Conservation (phyloP, 192 early-diverging fungal genomes). For the Backusella tuberculispora region DNA sequence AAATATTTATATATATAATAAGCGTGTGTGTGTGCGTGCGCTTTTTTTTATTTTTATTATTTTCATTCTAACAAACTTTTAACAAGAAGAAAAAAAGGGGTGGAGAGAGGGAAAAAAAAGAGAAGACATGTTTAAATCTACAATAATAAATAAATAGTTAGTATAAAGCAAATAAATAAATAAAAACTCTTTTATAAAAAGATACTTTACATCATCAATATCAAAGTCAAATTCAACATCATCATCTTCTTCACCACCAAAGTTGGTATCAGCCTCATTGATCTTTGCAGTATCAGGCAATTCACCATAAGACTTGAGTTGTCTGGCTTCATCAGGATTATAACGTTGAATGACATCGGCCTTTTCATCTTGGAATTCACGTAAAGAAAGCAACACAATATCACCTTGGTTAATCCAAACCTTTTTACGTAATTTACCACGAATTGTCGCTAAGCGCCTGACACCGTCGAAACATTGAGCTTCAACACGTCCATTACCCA, state of each 20-base stretch:
- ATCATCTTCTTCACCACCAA: slow-evolving; percentile 64
- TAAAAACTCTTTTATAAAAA: not conserved
- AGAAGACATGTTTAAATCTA: slow-evolving; percentile 19
- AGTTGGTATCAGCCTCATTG: slow-evolving; percentile 74
- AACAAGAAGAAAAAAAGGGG: not conserved
- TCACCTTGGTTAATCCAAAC: slow-evolving; percentile 96
- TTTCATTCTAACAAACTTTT: not conserved
- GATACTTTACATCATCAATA: slow-evolving; percentile 77
- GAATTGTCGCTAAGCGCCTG: slow-evolving; percentile 93
- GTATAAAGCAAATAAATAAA: not conserved
- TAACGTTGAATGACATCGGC: slow-evolving; percentile 95
- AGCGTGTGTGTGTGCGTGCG: not conserved
- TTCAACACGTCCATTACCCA: slow-evolving; percentile 95
- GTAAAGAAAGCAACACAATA: slow-evolving; percentile 84
- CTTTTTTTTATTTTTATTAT: not conserved
- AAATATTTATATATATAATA: not conserved
- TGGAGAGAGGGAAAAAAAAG: not conserved
- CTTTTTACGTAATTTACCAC: slow-evolving; percentile 98
- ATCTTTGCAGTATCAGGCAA: slow-evolving; percentile 86
- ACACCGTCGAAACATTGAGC: slow-evolving; percentile 88
- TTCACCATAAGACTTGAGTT: slow-evolving; percentile 93
- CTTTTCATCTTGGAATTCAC: slow-evolving; percentile 94
- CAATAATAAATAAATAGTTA: not conserved
- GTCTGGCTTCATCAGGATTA: slow-evolving; percentile 91
- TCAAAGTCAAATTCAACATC: slow-evolving; percentile 89